These are phyloP conservation scores for Suillus cothurnatus DNA, from an alignment of 768 basidiomycete genomes.

Conservation along the genomic window DNA sequence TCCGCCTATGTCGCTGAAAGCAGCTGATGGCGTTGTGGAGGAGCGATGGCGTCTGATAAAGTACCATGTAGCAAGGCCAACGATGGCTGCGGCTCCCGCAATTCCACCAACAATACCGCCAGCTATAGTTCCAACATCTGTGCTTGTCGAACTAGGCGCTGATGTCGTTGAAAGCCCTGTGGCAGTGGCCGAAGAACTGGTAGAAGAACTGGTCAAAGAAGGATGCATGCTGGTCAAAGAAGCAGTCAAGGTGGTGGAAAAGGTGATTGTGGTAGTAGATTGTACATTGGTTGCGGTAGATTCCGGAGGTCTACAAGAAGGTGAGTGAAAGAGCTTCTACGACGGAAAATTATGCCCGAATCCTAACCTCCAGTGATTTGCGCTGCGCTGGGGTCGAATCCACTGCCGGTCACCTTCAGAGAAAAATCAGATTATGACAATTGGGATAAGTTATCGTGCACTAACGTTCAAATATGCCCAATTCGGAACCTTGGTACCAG, in stretches of 20 bases:
- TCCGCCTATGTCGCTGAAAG: background rate
- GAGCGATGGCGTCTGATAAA: constrained; percentile 31
- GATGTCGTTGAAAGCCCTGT: constrained; percentile 13
- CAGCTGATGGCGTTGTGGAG: constrained; percentile 19
- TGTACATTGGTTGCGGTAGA: constrained; percentile 39
- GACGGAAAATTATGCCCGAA: background rate
- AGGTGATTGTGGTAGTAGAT: constrained; percentile 22
- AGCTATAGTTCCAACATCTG: constrained; percentile 55
- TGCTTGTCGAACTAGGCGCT: constrained; percentile 10
- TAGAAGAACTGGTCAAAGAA: constrained; percentile 15
- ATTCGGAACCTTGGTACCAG: constrained; percentile 52
- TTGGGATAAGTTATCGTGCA: constrained; percentile 30
- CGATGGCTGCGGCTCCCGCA: constrained; percentile 46
- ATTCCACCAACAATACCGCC: constrained; percentile 69
- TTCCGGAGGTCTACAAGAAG: constrained; percentile 40
- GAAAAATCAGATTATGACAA: constrained; percentile 9
- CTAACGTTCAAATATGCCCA: constrained; percentile 67
- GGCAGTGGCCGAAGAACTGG: constrained; percentile 12
- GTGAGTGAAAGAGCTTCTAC: constrained; percentile 2
- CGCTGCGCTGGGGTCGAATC: constrained; percentile 44
- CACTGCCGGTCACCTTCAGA: constrained; percentile 25
- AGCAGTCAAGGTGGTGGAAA: constrained; percentile 19
- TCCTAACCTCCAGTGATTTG: constrained; percentile 30
- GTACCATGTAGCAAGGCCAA: constrained; percentile 42
- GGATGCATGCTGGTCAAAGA: constrained; percentile 12